These are phyloP conservation scores for Candida anutae DNA, from an alignment of 1,139 yeast genomes.

Conservation along the genomic window DNA sequence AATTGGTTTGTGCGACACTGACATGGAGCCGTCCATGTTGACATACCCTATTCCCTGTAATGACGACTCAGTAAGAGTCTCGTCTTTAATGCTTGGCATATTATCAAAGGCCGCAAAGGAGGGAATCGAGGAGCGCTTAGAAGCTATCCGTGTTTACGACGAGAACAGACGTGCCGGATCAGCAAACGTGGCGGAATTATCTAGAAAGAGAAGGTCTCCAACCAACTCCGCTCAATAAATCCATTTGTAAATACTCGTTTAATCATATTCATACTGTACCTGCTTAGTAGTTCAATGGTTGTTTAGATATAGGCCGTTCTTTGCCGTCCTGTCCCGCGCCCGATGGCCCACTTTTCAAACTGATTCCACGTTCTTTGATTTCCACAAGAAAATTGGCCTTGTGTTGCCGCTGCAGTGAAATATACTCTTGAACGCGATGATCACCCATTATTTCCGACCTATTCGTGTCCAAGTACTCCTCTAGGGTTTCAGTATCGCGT, in stretches of 20 bases:
- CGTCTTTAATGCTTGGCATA: constrained; percentile 73
- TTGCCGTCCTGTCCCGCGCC: neutral
- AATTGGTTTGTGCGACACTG: constrained; percentile 88
- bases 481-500: constrained; percentile 14
- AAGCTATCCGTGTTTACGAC: constrained; percentile 26
- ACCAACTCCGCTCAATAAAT: neutral
- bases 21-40: constrained; percentile 80
- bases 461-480: constrained; percentile 4
- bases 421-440: constrained; percentile 11
- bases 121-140: constrained; percentile 57
- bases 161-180: no score
- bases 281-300: constrained; percentile 2
- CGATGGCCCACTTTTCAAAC: constrained; percentile 1
- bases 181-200: no score
- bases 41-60: constrained; percentile 96
- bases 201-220: no score
- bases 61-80: constrained; percentile 84
- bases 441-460: constrained; percentile 7
- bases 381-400: constrained; percentile 16
- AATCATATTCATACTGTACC: neutral
- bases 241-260: neutral
- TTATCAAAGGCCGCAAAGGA: constrained; percentile 77
- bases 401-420: constrained; percentile 14
- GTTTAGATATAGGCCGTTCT: constrained; percentile 1
- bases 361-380: constrained; percentile 14